These are phyloP conservation scores for Cutaneotrichosporon sp. DNA, from an alignment of 1,284 basidiomycete species.

Conservation along the genomic window DNA sequence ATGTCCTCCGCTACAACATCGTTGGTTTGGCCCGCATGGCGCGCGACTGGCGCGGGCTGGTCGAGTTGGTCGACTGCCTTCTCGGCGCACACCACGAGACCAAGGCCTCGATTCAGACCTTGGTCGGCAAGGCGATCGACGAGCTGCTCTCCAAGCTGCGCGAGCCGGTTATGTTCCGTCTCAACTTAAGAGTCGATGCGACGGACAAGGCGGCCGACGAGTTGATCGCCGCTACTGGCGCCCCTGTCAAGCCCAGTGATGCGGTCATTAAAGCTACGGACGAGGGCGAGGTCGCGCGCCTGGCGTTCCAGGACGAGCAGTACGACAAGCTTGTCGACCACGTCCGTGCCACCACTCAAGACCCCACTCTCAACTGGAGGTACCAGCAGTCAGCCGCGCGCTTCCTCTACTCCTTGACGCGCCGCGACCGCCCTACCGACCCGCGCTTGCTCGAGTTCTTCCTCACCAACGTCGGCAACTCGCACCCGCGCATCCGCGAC, in stretches of 20 bases:
- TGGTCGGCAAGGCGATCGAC: constrained; percentile 71
- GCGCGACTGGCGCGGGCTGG: constrained; percentile 68
- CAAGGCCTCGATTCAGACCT: constrained; percentile 91
- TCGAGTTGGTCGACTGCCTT: constrained; percentile 68
- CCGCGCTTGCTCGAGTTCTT: constrained; percentile 69
- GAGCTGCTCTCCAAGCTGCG: constrained; percentile 56
- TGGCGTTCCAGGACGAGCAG: constrained; percentile 49
- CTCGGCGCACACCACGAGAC: constrained; percentile 87
- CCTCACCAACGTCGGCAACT: constrained; percentile 67
- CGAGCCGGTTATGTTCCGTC: constrained; percentile 43
- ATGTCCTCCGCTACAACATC: constrained; percentile 63
- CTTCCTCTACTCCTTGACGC: constrained; percentile 70
- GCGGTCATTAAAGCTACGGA: constrained; percentile 44
- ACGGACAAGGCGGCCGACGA: constrained; percentile 39
- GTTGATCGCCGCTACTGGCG: constrained; percentile 27
- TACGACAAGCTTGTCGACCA: constrained; percentile 56
- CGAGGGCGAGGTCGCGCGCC: constrained; percentile 34
- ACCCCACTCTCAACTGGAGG: constrained; percentile 70
- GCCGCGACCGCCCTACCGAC: constrained; percentile 71
- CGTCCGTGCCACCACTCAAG: constrained; percentile 68
- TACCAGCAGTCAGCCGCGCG: constrained; percentile 78
- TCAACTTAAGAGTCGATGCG: constrained; percentile 30
- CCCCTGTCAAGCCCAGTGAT: constrained; percentile 27
- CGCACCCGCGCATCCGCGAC: constrained; percentile 76
- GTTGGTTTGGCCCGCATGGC: constrained; percentile 42